These are phyloP conservation scores for Trichosanthes cucumerina DNA, from an alignment of 306 rosid species.

Conservation along the genomic window DNA sequence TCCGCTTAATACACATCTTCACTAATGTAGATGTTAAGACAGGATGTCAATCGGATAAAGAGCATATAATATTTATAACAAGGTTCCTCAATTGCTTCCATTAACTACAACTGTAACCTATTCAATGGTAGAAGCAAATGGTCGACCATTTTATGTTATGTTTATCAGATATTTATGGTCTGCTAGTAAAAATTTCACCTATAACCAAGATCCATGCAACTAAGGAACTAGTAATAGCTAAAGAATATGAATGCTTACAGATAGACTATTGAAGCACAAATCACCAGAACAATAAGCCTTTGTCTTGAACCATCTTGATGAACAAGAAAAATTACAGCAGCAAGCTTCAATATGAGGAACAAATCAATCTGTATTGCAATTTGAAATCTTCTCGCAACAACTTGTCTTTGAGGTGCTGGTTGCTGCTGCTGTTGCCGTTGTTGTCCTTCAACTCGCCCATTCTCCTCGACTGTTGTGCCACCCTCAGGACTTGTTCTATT, in stretches of 20 bases:
- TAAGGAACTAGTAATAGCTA: background rate
- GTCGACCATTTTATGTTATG: background rate
- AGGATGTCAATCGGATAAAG: background rate
- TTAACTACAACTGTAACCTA: background rate
- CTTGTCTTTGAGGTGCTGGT: constrained; percentile 74
- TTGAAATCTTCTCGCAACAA: constrained; percentile 79
- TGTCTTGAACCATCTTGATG: constrained; percentile 97
- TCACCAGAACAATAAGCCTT: constrained; percentile 70
- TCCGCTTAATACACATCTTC: background rate
- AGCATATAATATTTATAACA: background rate
- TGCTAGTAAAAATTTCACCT: background rate
- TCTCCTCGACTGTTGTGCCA: constrained; percentile 47
- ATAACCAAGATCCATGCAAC: background rate
- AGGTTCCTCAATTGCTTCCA: background rate
- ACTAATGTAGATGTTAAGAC: background rate
- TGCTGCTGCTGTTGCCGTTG: constrained; percentile 64
- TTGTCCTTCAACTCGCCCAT: constrained; percentile 60
- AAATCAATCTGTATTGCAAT: constrained; percentile 88
- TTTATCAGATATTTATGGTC: background rate
- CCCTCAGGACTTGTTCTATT: constrained; percentile 51
- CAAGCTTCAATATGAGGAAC: constrained; percentile 82
- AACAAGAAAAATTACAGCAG: constrained; percentile 84
- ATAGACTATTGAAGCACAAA: constrained; percentile 69
- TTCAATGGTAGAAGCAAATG: background rate
- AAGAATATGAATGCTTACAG: constrained; percentile 41